Conservation (phyloP, 768 basidiomycete species). For the Podaxis sp. region DNA sequence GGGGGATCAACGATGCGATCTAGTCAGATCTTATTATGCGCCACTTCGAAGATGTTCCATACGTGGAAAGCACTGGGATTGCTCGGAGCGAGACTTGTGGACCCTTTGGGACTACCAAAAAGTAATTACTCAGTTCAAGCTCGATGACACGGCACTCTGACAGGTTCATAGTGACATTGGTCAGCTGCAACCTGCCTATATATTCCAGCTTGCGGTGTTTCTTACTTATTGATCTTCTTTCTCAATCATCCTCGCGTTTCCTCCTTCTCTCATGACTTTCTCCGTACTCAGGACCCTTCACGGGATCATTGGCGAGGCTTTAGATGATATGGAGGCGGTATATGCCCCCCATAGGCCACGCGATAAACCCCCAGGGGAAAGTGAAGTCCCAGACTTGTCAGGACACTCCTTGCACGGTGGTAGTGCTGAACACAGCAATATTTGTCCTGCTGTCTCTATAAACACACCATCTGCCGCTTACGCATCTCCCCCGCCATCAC, state of each 20-base stretch:
- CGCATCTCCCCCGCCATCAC: slow-evolving; percentile 34
- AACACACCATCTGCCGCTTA: slow-evolving; percentile 25
- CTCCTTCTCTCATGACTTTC: slow-evolving; percentile 49
- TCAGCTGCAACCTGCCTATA: slow-evolving; percentile 14
- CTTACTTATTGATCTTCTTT: slow-evolving; percentile 5
- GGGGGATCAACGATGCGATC: slow-evolving; percentile 9
- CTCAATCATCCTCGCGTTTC: background rate
- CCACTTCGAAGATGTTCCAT: background rate
- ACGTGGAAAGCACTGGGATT: background rate
- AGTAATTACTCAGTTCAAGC: background rate
- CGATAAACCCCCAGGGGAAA: slow-evolving; percentile 17
- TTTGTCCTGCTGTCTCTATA: slow-evolving; percentile 8
- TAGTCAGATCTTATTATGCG: background rate
- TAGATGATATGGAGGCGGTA: slow-evolving; percentile 66
- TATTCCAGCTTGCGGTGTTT: slow-evolving; percentile 1
- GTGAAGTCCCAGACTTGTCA: slow-evolving; percentile 12
- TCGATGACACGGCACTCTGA: slow-evolving; percentile 11
- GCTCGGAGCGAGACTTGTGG: slow-evolving; percentile 3
- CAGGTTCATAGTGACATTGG: slow-evolving; percentile 10
- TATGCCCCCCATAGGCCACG: slow-evolving; percentile 36
- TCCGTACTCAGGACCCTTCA: slow-evolving; percentile 63
- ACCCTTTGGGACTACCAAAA: background rate
- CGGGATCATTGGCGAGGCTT: slow-evolving; percentile 63
- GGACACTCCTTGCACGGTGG: background rate
- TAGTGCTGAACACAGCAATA: background rate